A percentile compares a stretch with the other conserved stretches of the same genome.
phyloP scores from a whole-genome alignment of 345 rosid species.

The Salix caprea region DNA sequence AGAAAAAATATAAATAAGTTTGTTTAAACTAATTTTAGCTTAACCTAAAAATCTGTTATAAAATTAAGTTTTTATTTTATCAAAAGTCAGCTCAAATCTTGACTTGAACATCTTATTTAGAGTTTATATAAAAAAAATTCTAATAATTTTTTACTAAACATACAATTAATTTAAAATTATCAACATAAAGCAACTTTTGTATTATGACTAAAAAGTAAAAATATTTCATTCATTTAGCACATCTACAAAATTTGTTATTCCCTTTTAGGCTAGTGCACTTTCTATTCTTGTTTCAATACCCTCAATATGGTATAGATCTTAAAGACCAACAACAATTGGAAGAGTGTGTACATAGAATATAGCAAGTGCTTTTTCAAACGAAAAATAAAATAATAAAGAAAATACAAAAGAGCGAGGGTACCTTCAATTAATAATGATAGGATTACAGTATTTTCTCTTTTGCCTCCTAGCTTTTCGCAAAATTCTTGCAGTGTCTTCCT shows the following conservation, averaged over 20 bases:
- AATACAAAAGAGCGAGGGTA: not conserved
- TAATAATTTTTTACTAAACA: too few relatives aligned
- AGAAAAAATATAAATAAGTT: too few relatives aligned
- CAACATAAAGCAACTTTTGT: too few relatives aligned
- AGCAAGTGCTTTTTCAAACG: too few relatives aligned
- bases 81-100: too few relatives aligned
- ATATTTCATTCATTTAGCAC: not conserved
- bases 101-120: too few relatives aligned
- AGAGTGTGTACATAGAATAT: not conserved
- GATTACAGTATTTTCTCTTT: conserved; percentile 52
- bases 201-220: too few relatives aligned
- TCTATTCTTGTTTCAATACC: not conserved
- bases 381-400: not conserved
- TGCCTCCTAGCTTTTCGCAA: conserved; percentile 74
- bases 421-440: conserved; percentile 74
- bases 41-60: too few relatives aligned
- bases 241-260: not conserved
- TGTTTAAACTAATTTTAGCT: too few relatives aligned
- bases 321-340: not conserved
- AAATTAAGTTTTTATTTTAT: too few relatives aligned
- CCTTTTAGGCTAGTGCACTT: not conserved
- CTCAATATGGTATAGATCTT: not conserved
- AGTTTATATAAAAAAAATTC: fast-evolving
- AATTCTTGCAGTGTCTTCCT: conserved; percentile 57
- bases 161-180: too few relatives aligned